These are phyloP conservation scores for Fusarium euwallaceae DNA, from an alignment of 2,329 filamentous ascomycete genomes.

Conservation along the genomic window DNA sequence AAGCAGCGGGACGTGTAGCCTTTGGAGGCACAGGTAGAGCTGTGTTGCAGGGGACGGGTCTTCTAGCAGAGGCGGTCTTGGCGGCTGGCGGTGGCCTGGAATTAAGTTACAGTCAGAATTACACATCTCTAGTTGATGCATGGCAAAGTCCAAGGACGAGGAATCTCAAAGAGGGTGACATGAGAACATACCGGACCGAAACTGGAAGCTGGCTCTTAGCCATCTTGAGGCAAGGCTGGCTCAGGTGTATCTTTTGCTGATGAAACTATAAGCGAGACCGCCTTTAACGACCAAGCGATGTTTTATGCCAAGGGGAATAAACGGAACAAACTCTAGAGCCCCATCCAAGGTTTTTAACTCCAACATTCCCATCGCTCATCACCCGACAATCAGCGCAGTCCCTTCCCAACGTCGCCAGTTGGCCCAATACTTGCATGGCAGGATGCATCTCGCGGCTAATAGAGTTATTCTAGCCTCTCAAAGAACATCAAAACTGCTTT, in stretches of 20 bases:
- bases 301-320: background rate
- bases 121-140: background rate
- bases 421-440: background rate
- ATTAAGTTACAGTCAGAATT: background rate
- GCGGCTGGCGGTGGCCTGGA: background rate
- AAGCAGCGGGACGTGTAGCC: background rate
- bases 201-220: background rate
- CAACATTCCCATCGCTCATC: background rate
- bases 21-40: background rate
- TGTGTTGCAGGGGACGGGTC: background rate
- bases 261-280: background rate
- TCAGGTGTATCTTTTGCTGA: background rate
- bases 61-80: background rate
- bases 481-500: background rate
- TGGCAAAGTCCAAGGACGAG: no score
- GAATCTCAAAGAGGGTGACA: background rate
- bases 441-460: background rate
- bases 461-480: background rate
- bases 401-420: background rate
- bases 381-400: background rate
- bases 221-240: background rate
- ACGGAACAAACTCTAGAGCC: background rate
- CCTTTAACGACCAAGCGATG: background rate
- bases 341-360: background rate
- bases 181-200: background rate